Conservation (phyloP, 371 early-diverging fungal species). For the Nematocida sp. region DNA sequence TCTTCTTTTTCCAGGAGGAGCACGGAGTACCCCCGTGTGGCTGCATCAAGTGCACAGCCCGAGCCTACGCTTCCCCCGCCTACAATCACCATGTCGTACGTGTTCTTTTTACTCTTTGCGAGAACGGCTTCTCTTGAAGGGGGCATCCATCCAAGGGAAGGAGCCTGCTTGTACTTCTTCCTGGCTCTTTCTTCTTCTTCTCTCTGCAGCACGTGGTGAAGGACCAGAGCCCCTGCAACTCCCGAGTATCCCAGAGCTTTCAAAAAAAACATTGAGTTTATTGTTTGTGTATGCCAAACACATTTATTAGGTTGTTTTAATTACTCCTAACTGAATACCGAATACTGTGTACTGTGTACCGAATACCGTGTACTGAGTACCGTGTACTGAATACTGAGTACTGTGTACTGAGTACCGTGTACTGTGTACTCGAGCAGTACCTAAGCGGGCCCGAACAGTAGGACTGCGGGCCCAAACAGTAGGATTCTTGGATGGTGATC, state of each 20-base stretch:
- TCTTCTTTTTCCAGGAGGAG: constrained; percentile 92
- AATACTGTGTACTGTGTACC: no score
- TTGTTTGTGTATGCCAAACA: no score
- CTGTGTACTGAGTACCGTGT: no score
- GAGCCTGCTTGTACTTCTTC: constrained; percentile 6
- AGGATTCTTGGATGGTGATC: no score
- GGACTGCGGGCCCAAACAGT: no score
- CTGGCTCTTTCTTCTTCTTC: constrained; percentile 1
- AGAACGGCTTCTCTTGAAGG: constrained; percentile 37
- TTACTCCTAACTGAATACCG: no score
- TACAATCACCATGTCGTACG: constrained; percentile 77
- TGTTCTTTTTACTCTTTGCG: constrained; percentile 17
- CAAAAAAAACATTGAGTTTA: constrained; percentile 19
- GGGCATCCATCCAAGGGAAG: constrained; percentile 54
- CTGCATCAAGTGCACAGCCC: constrained; percentile 90
- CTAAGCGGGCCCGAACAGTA: no score
- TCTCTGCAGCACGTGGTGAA: background rate
- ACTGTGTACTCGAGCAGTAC: no score
- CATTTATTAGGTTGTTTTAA: no score
- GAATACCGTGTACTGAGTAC: no score
- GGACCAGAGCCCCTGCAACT: constrained; percentile 18
- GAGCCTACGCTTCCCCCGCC: constrained; percentile 96
- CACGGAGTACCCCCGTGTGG: constrained; percentile 83
- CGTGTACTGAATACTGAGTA: no score
- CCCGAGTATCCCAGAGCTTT: background rate